phyloP scores from a whole-genome alignment of 148 eudicot species.

The Camellia japonica region DNA sequence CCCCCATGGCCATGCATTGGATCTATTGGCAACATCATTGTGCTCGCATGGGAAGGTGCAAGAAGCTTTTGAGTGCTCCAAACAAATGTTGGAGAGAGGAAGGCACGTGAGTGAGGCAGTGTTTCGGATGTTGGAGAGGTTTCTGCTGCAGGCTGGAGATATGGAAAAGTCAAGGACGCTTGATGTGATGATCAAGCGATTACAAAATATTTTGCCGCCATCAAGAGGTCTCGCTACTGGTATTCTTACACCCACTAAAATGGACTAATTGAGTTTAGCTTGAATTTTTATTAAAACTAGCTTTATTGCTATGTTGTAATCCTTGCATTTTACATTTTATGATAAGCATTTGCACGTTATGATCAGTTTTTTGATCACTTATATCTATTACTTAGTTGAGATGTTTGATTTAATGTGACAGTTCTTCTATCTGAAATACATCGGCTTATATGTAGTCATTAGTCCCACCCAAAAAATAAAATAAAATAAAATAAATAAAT shows the following conservation, averaged over 20 bases:
- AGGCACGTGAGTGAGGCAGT: slow-evolving; percentile 55
- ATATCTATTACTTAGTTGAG: too few species aligned
- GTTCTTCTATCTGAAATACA: too few species aligned
- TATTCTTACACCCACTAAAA: not conserved
- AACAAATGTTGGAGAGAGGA: slow-evolving; percentile 71
- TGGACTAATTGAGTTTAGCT: not conserved
- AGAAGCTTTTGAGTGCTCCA: slow-evolving; percentile 71
- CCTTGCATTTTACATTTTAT: not conserved
- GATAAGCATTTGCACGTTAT: too few species aligned
- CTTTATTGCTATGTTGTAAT: not conserved
- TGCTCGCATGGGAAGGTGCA: slow-evolving; percentile 65
- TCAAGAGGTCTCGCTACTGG: slow-evolving; percentile 46
- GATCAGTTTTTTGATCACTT: too few species aligned
- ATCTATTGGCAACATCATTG: slow-evolving; percentile 63
- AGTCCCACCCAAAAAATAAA: too few species aligned
- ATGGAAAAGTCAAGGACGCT: slow-evolving; percentile 44
- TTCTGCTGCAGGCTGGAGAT: slow-evolving; percentile 48
- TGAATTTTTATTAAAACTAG: not conserved
- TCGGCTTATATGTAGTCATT: too few species aligned
- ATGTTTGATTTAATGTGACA: too few species aligned
- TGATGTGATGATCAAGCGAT: slow-evolving; percentile 43
- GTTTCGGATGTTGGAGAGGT: slow-evolving; percentile 65
- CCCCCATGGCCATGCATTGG: slow-evolving; percentile 84
- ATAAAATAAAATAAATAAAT: too few species aligned
- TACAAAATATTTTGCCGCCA: slow-evolving; percentile 47